phyloP scores from a whole-genome alignment of 305 asterid genomes.

The Solanum hybrid region DNA sequence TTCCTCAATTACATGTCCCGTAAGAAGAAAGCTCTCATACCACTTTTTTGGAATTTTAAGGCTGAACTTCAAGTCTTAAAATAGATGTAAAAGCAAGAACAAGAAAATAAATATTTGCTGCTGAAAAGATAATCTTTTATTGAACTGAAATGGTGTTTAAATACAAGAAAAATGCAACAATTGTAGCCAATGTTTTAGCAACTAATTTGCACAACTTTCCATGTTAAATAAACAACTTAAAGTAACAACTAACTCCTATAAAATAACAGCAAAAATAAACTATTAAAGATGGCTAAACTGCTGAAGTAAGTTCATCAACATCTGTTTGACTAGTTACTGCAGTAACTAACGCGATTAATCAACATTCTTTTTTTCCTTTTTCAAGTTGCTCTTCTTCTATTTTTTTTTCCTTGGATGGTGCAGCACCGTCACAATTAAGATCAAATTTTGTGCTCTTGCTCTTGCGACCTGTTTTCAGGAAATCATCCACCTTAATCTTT shows the following conservation, averaged over 20 bases:
- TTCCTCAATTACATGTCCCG: neutral
- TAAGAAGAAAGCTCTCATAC: neutral
- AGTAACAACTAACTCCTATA: neutral
- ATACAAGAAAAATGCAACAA: neutral
- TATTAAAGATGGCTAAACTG: neutral
- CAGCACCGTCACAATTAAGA: neutral
- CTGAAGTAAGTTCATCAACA: neutral
- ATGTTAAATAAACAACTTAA: neutral
- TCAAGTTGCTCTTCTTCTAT: no score
- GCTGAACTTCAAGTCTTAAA: neutral
- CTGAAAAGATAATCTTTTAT: neutral
- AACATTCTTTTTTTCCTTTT: neutral
- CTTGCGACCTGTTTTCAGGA: neutral
- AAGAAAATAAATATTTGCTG: no score
- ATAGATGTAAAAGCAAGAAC: no score
- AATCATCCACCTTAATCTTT: neutral
- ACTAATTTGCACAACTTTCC: neutral
- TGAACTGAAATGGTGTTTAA: neutral
- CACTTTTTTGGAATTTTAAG: neutral
- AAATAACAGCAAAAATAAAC: neutral
- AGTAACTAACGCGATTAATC: neutral
- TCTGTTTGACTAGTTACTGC: neutral
- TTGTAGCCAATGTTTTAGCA: neutral
- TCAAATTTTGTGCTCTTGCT: neutral
- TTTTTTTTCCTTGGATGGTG: neutral